phyloP scores from a whole-genome alignment of 257 asterid genomes.

The Schizonepeta tenuifolia region DNA sequence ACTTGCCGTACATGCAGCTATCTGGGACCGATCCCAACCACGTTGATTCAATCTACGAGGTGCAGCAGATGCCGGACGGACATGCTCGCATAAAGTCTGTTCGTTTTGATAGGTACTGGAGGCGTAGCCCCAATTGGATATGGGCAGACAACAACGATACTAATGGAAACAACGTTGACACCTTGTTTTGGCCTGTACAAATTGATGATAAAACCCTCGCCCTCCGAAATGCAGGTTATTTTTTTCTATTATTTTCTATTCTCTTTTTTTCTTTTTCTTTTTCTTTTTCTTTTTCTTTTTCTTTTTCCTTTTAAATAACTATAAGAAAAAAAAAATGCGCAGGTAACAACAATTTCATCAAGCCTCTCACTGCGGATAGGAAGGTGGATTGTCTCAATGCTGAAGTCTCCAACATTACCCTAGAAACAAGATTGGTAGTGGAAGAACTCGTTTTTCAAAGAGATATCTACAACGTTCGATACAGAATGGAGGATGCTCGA shows the following conservation, averaged over 20 bases:
- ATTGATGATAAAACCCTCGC: neutral
- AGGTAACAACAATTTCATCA: neutral
- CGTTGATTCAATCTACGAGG: no score
- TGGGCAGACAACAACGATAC: neutral
- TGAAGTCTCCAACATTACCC: neutral
- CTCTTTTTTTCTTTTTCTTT: no score
- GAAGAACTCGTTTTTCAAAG: neutral
- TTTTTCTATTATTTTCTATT: no score
- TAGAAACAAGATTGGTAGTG: neutral
- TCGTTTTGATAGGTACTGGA: neutral
- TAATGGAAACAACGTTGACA: no score
- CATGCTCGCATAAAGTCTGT: neutral
- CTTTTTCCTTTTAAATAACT: no score
- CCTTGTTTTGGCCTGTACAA: neutral
- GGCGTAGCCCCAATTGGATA: constrained; percentile 1
- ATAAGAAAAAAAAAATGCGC: no score
- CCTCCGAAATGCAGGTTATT: neutral
- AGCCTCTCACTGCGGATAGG: neutral
- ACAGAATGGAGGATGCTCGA: neutral
- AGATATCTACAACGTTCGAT: neutral
- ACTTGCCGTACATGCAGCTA: neutral
- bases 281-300: no score
- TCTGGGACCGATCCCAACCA: neutral
- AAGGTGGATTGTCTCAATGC: neutral
- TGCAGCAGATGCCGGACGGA: neutral